Percentiles rank a stretch among this genome's conserved stretches.
Conservation (phyloP, 2,329 filamentous ascomycete genomes). For the Hymenoscyphus fraxineus region DNA sequence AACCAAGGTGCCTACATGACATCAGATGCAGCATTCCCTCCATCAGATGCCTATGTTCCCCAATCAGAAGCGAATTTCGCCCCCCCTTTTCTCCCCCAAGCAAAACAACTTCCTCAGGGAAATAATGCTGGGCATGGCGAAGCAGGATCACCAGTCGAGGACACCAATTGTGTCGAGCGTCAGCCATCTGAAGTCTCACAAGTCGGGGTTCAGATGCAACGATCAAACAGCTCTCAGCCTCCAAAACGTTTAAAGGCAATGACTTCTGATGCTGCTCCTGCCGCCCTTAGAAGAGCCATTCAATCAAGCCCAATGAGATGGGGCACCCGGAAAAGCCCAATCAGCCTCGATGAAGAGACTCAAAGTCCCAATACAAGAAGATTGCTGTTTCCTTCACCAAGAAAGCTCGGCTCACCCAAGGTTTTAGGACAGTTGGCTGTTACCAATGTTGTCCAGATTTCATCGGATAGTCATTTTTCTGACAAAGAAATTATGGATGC, state of each 20-base stretch:
- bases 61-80: conserved; percentile 40
- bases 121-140: conserved; percentile 18
- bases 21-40: conserved; percentile 31
- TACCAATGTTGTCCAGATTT: conserved; percentile 46
- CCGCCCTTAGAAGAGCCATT: conserved; percentile 32
- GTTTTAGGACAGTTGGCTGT: conserved; percentile 55
- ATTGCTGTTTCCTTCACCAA: conserved; percentile 73
- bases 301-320: conserved; percentile 39
- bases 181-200: conserved; percentile 1
- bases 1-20: conserved; percentile 16
- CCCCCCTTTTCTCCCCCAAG: conserved; percentile 24
- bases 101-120: conserved; percentile 20
- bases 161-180: conserved; percentile 8
- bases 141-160: conserved; percentile 12
- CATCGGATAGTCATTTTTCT: conserved; percentile 35
- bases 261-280: conserved; percentile 33
- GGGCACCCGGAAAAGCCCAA: conserved; percentile 55
- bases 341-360: conserved; percentile 48
- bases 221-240: conserved; percentile 28
- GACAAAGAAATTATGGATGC: conserved; percentile 25
- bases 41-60: conserved; percentile 52
- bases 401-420: conserved; percentile 60
- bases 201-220: conserved; percentile 18
- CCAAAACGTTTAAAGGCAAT: conserved; percentile 28
- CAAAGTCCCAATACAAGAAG: conserved; percentile 44